A percentile compares a stretch with the other conserved stretches of the same genome.
Evolutionary conservation across 2,329 filamentous ascomycete species (phyloP).

Genomic region (Calonectria pteridis): DNA sequence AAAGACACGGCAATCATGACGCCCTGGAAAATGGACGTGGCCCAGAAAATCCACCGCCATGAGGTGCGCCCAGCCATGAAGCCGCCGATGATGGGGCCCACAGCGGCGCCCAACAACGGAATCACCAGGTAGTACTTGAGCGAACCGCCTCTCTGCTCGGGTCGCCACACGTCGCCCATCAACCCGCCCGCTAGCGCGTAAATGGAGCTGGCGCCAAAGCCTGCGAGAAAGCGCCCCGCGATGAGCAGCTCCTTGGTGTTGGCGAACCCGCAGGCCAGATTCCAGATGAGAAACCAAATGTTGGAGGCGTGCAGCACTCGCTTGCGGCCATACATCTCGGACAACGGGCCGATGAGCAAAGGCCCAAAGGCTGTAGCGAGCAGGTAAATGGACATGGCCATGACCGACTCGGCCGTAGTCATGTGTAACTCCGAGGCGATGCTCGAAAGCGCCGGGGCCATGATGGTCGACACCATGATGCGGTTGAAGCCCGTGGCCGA

Average conservation of each 20-base stretch:
- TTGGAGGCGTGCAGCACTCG: constrained; percentile 58
- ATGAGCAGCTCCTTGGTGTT: constrained; percentile 56
- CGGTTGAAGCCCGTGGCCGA: constrained; percentile 64
- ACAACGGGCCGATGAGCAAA: constrained; percentile 57
- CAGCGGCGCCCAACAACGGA: constrained; percentile 54
- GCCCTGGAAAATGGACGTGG: constrained; percentile 56
- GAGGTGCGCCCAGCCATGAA: constrained; percentile 51
- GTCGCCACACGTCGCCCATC: constrained; percentile 59
- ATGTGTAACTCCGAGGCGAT: constrained; percentile 67
- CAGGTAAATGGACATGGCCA: constrained; percentile 60
- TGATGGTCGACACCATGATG: constrained; percentile 65
- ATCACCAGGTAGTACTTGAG: constrained; percentile 53
- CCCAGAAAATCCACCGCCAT: constrained; percentile 63
- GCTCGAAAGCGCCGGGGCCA: constrained; percentile 61
- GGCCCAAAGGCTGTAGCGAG: constrained; percentile 59
- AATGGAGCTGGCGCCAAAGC: constrained; percentile 60
- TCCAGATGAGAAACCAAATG: constrained; percentile 64
- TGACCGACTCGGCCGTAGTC: constrained; percentile 58
- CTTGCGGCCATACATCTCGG: constrained; percentile 62
- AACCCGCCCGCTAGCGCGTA: constrained; percentile 61
- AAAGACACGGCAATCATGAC: constrained; percentile 51
- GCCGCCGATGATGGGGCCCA: constrained; percentile 55
- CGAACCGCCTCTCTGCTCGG: constrained; percentile 59
- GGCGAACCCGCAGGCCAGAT: constrained; percentile 59
- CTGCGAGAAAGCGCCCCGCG: constrained; percentile 59